Percentiles rank a stretch among this genome's conserved stretches.
Conservation (phyloP, 2,329 filamentous ascomycete species). For the Colletotrichum sp. region DNA sequence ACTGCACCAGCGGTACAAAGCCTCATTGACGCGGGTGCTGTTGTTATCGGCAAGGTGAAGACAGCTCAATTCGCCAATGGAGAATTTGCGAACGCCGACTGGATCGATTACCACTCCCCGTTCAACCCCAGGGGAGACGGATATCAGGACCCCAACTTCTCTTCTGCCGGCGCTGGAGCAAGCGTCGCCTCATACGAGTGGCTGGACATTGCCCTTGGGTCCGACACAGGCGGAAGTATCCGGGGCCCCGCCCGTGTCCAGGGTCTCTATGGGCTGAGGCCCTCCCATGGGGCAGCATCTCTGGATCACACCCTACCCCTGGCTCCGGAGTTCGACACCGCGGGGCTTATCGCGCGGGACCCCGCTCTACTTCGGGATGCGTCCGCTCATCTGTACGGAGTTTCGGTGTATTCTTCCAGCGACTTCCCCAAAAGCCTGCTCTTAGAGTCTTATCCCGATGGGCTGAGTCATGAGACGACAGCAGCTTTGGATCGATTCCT, state of each 20-base stretch:
- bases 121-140: slow-evolving; percentile 54
- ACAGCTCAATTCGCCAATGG: slow-evolving; percentile 51
- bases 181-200: slow-evolving; percentile 23
- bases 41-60: slow-evolving; percentile 53
- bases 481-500: slow-evolving; percentile 31
- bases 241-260: slow-evolving; percentile 45
- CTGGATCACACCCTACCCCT: slow-evolving; percentile 46
- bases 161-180: slow-evolving; percentile 43
- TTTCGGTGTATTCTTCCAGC: background rate
- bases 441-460: slow-evolving; percentile 29
- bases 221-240: slow-evolving; percentile 42
- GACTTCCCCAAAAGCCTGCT: slow-evolving; percentile 28
- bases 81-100: slow-evolving; percentile 53
- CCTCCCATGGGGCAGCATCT: slow-evolving; percentile 34
- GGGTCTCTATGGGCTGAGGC: slow-evolving; percentile 45
- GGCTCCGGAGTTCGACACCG: slow-evolving; percentile 24
- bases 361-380: slow-evolving; percentile 30
- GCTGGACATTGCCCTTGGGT: slow-evolving; percentile 27
- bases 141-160: slow-evolving; percentile 50
- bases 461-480: slow-evolving; percentile 11
- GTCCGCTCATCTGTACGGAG: background rate
- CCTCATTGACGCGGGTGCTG: slow-evolving; percentile 64
- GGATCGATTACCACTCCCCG: slow-evolving; percentile 45
- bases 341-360: slow-evolving; percentile 34
- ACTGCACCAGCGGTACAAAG: slow-evolving; percentile 60